A percentile compares a stretch with the other conserved stretches of the same genome.
These are phyloP conservation scores for Suillus brevipes DNA, from an alignment of 768 basidiomycete genomes.

Conservation along the genomic window DNA sequence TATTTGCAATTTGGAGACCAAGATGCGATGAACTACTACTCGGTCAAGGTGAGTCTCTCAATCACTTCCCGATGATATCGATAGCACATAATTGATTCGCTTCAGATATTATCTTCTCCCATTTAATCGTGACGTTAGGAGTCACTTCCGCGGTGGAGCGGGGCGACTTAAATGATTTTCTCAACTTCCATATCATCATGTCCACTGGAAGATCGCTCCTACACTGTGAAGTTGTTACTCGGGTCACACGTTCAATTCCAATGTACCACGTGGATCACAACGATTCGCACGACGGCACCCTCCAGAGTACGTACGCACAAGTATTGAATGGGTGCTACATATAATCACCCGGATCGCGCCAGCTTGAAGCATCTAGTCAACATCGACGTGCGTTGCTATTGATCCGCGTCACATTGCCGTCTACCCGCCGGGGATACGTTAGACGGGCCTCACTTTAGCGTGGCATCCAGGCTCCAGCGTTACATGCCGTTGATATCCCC, in stretches of 20 bases:
- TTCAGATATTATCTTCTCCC: background rate
- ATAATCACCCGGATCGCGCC: background rate
- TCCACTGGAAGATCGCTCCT: no score
- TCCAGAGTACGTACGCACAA: background rate
- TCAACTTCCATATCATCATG: background rate
- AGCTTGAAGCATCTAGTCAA: background rate
- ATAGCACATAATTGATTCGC: background rate
- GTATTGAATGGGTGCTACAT: background rate
- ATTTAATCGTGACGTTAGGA: background rate
- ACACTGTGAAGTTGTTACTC: background rate
- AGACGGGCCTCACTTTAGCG: background rate
- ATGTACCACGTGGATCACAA: background rate
- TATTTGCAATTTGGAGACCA: background rate
- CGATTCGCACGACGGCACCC: background rate
- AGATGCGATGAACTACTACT: background rate
- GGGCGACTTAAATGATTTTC: background rate
- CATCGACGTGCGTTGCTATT: background rate
- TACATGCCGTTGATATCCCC: background rate
- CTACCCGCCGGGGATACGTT: background rate
- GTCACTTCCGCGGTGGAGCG: background rate
- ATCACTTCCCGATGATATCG: background rate
- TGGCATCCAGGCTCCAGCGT: background rate
- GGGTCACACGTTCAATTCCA: background rate
- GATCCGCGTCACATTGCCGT: background rate
- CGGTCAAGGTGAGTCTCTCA: background rate